These are phyloP conservation scores for Nyctanthes arbortristis DNA, from an alignment of 257 asterid genomes.

Conservation along the genomic window DNA sequence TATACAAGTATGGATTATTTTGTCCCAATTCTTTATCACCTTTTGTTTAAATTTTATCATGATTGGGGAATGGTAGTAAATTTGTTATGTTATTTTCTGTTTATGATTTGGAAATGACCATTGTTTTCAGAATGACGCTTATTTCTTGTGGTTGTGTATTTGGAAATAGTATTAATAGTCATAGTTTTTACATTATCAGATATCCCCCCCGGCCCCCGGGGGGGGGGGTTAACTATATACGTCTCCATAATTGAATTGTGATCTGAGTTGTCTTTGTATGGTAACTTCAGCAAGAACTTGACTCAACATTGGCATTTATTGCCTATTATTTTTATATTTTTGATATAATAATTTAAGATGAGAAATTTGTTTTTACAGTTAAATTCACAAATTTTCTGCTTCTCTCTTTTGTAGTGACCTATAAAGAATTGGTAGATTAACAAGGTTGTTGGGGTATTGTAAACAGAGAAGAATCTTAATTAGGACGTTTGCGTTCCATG, in stretches of 20 bases:
- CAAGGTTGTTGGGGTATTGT: too few species aligned
- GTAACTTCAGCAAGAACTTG: not conserved
- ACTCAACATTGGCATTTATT: not conserved
- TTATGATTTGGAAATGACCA: constrained; percentile 1
- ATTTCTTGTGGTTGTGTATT: too few species aligned
- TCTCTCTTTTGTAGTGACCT: too few species aligned
- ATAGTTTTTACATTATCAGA: too few species aligned
- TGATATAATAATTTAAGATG: not conserved
- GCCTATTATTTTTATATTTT: not conserved
- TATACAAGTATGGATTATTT: constrained; percentile 52
- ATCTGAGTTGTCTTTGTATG: not conserved
- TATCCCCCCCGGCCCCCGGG: too few species aligned
- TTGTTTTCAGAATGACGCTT: not conserved
- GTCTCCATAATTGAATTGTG: not conserved
- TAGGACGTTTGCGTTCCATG: constrained; percentile 6
- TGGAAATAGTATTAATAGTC: not conserved
- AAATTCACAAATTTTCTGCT: not conserved
- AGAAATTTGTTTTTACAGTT: too few species aligned
- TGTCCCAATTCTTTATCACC: not conserved
- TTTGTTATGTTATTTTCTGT: not conserved
- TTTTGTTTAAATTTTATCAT: not conserved
- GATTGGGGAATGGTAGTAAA: not conserved
- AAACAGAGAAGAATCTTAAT: not conserved
- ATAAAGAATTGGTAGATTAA: too few species aligned
- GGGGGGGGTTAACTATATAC: too few species aligned